Percentiles rank a stretch among this genome's conserved stretches.
Evolutionary conservation across 768 basidiomycete genomes (phyloP).

Genomic region (Suillus americanus): DNA sequence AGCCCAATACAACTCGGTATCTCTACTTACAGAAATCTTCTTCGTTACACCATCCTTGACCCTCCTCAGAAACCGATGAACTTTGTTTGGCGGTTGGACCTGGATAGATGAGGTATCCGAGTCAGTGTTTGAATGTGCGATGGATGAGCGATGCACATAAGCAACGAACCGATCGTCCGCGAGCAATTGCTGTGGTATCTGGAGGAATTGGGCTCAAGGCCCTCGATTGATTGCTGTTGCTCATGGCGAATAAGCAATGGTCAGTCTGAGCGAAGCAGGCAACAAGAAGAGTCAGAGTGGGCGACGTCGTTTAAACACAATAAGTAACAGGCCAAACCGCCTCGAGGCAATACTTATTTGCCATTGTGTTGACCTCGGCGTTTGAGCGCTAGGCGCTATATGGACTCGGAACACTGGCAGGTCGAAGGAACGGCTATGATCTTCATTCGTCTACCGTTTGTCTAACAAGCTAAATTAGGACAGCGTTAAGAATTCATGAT

Average conservation of each 20-base stretch:
- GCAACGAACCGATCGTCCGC: not conserved
- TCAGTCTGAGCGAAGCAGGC: not conserved
- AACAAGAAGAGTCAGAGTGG: not conserved
- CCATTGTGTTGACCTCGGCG: too few relatives aligned
- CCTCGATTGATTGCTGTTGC: not conserved
- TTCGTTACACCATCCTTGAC: not conserved
- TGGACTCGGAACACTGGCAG: too few relatives aligned
- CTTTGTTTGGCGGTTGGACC: not conserved
- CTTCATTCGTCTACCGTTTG: too few relatives aligned
- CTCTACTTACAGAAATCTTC: not conserved
- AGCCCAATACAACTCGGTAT: not conserved
- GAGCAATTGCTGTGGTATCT: not conserved
- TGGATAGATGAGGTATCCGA: not conserved
- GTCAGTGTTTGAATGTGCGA: not conserved
- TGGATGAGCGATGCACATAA: not conserved
- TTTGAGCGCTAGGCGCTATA: too few relatives aligned
- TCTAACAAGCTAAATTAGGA: too few relatives aligned
- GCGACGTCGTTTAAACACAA: too few relatives aligned
- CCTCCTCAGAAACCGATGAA: not conserved
- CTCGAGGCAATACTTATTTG: too few relatives aligned
- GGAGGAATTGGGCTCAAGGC: not conserved
- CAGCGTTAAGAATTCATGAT: too few relatives aligned
- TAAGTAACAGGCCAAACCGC: too few relatives aligned
- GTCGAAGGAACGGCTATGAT: too few relatives aligned
- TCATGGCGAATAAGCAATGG: not conserved